These are phyloP conservation scores for Sherardia arvensis DNA, from an alignment of 257 asterid genomes.

Conservation along the genomic window DNA sequence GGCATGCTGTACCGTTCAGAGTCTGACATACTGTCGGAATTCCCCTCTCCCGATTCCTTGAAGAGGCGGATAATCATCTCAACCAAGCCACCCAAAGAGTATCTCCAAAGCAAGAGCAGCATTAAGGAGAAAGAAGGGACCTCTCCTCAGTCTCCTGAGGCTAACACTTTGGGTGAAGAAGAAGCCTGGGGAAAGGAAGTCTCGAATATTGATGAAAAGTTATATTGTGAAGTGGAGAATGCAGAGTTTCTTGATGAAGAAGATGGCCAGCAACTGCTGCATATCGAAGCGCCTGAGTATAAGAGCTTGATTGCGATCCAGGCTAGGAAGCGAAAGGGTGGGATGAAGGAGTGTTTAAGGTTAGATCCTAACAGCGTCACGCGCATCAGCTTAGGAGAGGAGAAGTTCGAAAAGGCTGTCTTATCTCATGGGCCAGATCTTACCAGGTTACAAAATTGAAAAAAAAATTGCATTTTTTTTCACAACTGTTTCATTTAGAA, in stretches of 20 bases:
- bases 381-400: conserved; percentile 74
- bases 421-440: conserved; percentile 53
- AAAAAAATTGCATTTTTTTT: no score
- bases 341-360: conserved; percentile 48
- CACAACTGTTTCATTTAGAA: no score
- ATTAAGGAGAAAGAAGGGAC: conserved; percentile 20
- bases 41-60: conserved; percentile 65
- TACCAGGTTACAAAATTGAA: conserved; percentile 62
- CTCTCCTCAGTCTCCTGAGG: conserved; percentile 21
- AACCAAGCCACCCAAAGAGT: conserved; percentile 68
- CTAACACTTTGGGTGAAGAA: conserved; percentile 34
- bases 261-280: conserved; percentile 14
- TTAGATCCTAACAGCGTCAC: conserved; percentile 35
- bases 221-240: conserved; percentile 19
- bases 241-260: conserved; percentile 33
- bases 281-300: conserved; percentile 40
- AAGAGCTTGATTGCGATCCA: conserved; percentile 56
- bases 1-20: conserved; percentile 34
- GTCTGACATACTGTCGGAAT: conserved; percentile 35
- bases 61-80: conserved; percentile 50
- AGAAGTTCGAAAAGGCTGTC: conserved; percentile 60
- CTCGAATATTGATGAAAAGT: conserved; percentile 16
- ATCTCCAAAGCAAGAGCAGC: conserved; percentile 34
- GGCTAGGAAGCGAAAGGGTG: conserved; percentile 55
- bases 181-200: conserved; percentile 52